Evolutionary conservation across 345 rosid genomes (phyloP), one percentile per base, ranked within the genome.

Genomic region (Rhizophora apiculata): DNA sequence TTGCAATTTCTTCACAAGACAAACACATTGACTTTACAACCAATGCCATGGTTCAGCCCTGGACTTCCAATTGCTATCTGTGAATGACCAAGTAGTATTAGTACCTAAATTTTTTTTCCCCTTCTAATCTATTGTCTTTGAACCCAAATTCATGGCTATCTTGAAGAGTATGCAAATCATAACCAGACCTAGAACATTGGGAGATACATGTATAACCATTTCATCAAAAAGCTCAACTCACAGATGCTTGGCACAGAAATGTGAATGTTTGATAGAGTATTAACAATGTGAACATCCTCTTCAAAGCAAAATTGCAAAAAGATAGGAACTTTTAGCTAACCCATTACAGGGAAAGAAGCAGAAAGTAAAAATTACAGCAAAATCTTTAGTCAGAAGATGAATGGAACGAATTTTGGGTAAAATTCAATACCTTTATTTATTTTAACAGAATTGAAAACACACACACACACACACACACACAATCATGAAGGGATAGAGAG

Each of bases 1-100:
- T 31, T 39, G 85, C 72, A 71, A 72, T 82, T 71, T 75, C 82
- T 51, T 77, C 82, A 72, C 31, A 81, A 72, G 73, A 85, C 63
- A 81, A 63, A 63, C 78, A 79, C 65, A 88, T 66, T 56, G 82
- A 79, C 54, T 76, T 85, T 46, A 82, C 73, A 68, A 88, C 73
- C 65, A 84, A 71, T 39, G 90, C 84, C 98, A 93, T 93, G 60
- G 62, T 85, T 71, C 67, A 65, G 67, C 46, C 62, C 74, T 67
- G 60, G 43, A 72, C 71, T 74, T 69, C 80, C 70, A 69, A 69
- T 62, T 63, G 15, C 75, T 76, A 79, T 69, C 84, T 82, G 83
- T 64, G 5, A 60, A 60, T 20, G 54, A 36, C 15, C 48, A 39
- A 29, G 26, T 60, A 4, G 5, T 30, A 48, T 32, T 34, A 22